Evolutionary conservation across 1,284 basidiomycete species (phyloP).

Genomic region (Ceraceosorus guamensis): DNA sequence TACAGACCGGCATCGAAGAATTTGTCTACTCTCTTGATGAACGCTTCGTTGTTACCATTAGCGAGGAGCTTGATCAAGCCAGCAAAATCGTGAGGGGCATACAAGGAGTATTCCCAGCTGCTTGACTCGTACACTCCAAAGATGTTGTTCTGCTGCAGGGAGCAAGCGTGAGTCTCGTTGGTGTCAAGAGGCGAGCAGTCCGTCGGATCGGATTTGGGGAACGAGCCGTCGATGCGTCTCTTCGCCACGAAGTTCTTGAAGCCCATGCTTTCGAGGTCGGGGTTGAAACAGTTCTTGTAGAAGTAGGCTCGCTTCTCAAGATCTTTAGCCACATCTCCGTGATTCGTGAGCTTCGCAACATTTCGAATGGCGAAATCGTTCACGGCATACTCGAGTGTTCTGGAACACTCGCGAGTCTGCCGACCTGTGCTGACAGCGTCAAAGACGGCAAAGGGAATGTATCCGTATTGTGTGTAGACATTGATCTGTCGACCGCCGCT

Average conservation of each 20-base stretch:
- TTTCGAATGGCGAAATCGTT: constrained; percentile 53
- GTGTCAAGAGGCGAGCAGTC: constrained; percentile 31
- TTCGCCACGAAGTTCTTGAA: constrained; percentile 32
- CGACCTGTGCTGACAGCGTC: constrained; percentile 28
- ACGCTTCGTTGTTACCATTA: constrained; percentile 18
- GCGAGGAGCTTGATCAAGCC: constrained; percentile 30
- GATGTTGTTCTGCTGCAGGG: constrained; percentile 30
- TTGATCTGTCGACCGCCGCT: constrained; percentile 27
- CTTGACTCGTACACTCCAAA: constrained; percentile 31
- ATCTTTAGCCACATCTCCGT: constrained; percentile 11
- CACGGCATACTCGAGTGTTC: constrained; percentile 47
- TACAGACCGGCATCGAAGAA: constrained; percentile 33
- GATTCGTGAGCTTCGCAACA: constrained; percentile 21
- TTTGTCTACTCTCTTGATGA: constrained; percentile 30
- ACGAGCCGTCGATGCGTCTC: constrained; percentile 27
- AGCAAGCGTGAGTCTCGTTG: constrained; percentile 20
- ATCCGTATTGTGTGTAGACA: constrained; percentile 22
- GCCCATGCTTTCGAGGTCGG: constrained; percentile 16
- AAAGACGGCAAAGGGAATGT: constrained; percentile 30
- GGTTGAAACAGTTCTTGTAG: constrained; percentile 36
- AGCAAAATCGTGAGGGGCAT: constrained; percentile 30
- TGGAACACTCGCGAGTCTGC: constrained; percentile 31
- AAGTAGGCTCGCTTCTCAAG: constrained; percentile 15
- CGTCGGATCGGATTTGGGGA: constrained; percentile 23
- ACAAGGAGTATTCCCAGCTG: constrained; percentile 37